phyloP scores from a whole-genome alignment of 352 stramenopile genomes.

The Blastocystis hominis region DNA sequence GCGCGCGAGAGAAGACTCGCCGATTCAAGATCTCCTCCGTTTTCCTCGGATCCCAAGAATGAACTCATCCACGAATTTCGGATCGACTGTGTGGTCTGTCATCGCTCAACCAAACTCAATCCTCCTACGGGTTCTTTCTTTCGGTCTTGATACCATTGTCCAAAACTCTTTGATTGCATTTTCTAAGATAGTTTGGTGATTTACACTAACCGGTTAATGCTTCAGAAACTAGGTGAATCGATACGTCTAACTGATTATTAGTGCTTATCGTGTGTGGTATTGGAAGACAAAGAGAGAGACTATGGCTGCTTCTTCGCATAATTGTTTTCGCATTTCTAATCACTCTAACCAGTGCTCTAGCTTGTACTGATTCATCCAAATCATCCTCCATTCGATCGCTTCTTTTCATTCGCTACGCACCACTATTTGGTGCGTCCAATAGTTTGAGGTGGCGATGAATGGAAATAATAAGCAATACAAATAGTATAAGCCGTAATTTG shows the following conservation, averaged over 20 bases:
- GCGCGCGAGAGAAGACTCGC: neutral
- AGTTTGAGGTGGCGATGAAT: neutral
- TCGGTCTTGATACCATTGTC: conserved; percentile 51
- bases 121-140: conserved; percentile 16
- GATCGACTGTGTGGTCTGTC: neutral
- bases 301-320: neutral
- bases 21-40: conserved; percentile 20
- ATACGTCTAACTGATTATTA: too few species aligned
- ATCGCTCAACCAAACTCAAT: neutral
- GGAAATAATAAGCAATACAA: neutral
- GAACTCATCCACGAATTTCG: neutral
- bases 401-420: too few species aligned
- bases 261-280: neutral
- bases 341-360: too few species aligned
- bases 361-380: too few species aligned
- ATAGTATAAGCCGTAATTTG: neutral
- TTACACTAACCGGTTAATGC: too few species aligned
- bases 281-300: neutral
- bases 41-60: neutral
- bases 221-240: too few species aligned
- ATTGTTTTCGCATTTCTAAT: too few species aligned
- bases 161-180: conserved; percentile 50
- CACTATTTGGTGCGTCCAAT: neutral
- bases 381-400: too few species aligned
- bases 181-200: too few species aligned